A percentile compares a stretch with the other conserved stretches of the same genome.
Evolutionary conservation across 2,329 filamentous ascomycete genomes (phyloP).

Genomic region (Penicillium sp.): DNA sequence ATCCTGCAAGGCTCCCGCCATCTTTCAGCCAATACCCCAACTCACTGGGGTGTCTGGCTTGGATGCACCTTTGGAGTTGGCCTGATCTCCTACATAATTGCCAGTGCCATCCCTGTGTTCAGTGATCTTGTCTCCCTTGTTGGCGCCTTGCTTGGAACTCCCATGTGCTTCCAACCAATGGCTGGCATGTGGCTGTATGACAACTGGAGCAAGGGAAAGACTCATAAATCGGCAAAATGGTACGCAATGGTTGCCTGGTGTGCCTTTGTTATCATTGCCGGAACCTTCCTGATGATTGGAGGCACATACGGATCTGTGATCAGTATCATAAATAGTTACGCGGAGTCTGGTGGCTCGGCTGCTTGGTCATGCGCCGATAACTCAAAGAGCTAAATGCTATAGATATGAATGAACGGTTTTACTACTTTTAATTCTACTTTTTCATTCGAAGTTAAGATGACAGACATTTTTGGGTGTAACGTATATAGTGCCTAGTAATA

Average conservation of each 20-base stretch:
- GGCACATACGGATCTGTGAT: constrained; percentile 53
- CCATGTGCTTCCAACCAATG: constrained; percentile 35
- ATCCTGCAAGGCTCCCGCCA: constrained; percentile 28
- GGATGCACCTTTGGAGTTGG: constrained; percentile 24
- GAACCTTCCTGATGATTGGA: constrained; percentile 49
- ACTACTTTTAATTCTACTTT: no score
- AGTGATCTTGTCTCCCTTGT: constrained; percentile 29
- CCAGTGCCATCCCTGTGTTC: constrained; percentile 33
- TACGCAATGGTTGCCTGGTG: constrained; percentile 25
- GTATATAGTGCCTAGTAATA: no score
- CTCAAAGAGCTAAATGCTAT: constrained; percentile 28
- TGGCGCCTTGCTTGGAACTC: constrained; percentile 29
- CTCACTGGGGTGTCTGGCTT: constrained; percentile 31
- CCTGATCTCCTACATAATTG: constrained; percentile 31
- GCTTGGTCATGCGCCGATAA: constrained; percentile 53
- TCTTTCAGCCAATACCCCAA: constrained; percentile 23
- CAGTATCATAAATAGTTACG: constrained; percentile 44
- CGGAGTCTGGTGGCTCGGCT: constrained; percentile 37
- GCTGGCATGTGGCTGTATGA: constrained; percentile 52
- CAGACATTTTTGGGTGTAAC: neutral
- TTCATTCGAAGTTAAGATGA: no score
- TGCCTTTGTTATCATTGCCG: constrained; percentile 41
- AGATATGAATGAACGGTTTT: constrained; percentile 7
- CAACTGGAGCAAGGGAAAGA: constrained; percentile 38
- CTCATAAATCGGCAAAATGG: constrained; percentile 20